Conservation (phyloP, 345 rosid genomes). For the Murraya koenigii region DNA sequence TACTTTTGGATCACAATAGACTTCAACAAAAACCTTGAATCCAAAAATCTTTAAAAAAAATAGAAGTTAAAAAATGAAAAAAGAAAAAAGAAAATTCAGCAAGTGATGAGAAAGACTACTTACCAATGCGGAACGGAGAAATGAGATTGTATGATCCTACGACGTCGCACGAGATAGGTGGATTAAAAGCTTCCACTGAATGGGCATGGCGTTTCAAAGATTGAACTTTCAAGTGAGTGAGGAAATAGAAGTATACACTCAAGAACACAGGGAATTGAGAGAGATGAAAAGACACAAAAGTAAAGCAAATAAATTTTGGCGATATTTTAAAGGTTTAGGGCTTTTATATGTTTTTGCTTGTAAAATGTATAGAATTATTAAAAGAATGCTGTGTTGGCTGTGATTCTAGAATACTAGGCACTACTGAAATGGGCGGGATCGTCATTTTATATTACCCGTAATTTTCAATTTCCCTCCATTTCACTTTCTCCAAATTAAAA, state of each 20-base stretch:
- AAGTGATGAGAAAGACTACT: background rate
- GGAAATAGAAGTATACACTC: too few relatives aligned
- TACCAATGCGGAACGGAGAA: constrained; percentile 11
- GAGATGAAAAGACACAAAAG: background rate
- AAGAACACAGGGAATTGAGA: background rate
- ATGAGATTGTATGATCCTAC: constrained; percentile 6
- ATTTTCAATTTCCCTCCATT: constrained; percentile 53
- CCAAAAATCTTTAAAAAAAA: background rate
- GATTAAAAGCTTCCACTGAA: background rate
- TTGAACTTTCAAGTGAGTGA: background rate
- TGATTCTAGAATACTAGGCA: background rate
- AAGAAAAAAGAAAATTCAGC: background rate
- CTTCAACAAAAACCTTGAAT: background rate
- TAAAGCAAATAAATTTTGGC: background rate
- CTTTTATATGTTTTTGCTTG: background rate
- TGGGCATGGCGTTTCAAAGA: constrained; percentile 5
- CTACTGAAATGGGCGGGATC: constrained; percentile 18
- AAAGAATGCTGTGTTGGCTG: background rate
- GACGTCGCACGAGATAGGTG: background rate
- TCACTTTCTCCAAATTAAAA: constrained; percentile 9
- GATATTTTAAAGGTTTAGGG: constrained; percentile 18
- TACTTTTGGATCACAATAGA: background rate
- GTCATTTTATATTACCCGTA: constrained; percentile 22
- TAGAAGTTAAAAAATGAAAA: background rate
- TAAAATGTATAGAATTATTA: too few relatives aligned